A percentile compares a stretch with the other conserved stretches of the same genome.
phyloP scores from a whole-genome alignment of 148 eudicot species.

The Beta vulgaris region DNA sequence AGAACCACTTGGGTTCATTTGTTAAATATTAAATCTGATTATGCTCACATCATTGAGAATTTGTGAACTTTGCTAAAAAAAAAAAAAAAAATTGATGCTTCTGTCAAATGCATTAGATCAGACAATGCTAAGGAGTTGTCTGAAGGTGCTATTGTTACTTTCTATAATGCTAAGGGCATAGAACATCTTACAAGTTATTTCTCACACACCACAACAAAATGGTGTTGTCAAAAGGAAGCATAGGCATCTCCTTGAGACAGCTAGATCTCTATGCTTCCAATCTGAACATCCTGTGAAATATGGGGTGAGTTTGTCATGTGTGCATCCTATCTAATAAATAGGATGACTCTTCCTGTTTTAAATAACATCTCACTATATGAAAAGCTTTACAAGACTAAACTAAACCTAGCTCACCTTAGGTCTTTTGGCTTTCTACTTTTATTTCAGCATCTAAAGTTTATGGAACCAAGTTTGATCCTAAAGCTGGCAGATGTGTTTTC shows the following conservation, averaged over 20 bases:
- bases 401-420: background rate
- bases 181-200: background rate
- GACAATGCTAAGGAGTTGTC: background rate
- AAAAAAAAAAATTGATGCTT: background rate
- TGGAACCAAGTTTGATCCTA: background rate
- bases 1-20: slow-evolving; percentile 3
- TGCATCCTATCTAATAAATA: background rate
- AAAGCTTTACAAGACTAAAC: background rate
- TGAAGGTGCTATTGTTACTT: background rate
- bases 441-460: background rate
- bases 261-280: too few relatives aligned
- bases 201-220: slow-evolving; percentile 7
- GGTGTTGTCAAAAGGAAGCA: slow-evolving; percentile 2
- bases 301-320: slow-evolving; percentile 1
- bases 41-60: background rate
- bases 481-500: background rate
- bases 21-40: background rate
- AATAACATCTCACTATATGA: background rate
- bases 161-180: background rate
- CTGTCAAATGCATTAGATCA: background rate
- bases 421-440: background rate
- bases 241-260: background rate
- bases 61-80: background rate
- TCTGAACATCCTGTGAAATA: background rate
- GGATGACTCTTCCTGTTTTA: background rate